Evolutionary conservation across 345 rosid species (phyloP), one percentile per base, ranked within the genome.

Genomic region (Melaleuca alternifolia): DNA sequence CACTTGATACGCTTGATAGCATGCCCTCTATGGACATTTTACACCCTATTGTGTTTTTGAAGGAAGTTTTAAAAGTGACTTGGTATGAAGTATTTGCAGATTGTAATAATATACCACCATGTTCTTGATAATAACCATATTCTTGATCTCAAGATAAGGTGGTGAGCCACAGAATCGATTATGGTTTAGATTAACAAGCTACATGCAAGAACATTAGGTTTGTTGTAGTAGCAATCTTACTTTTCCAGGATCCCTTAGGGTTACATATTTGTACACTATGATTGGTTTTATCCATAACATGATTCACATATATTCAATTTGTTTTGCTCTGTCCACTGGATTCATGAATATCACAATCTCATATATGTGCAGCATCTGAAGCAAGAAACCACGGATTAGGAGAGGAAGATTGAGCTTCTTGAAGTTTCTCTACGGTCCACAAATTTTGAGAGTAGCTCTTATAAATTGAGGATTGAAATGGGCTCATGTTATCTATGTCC

Each of bases 341-440:
- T 57, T 56, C 62, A 24, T 56, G 10, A 56, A 24, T 56, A 56
- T 56, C 62, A 56, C 14, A 11, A 77, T 52, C 71, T 83, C 48
- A 24, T 54, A 56, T 12, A 51, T 16, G 51, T 89, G 94, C 89
- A 94, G 95, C 90, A 87, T 82, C 85, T 89, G 82, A 91, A 86
- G 90, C 82, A 85, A 3, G 96, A 94, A 86, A 85, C 90, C 37
- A 87, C 50, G 26, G 84, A 75, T 65, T 86, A 92, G 94, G 87
- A 84, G 41, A 87, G 88, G 91, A 90, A 88, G 92, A 92, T 94
- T 76, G 96, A 92, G 90, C 76, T 85, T 23, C 92, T 94, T 88
- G 90, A 94, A 86, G 90, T 86, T 87, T 88, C 89, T 85, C 79
- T 91, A 83, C 88, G 95, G 98, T 95, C 57, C 14, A 59, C 33